Evolutionary conservation across 1,284 basidiomycete genomes (phyloP).

Genomic region (Phellopilus nigrolimitatus): DNA sequence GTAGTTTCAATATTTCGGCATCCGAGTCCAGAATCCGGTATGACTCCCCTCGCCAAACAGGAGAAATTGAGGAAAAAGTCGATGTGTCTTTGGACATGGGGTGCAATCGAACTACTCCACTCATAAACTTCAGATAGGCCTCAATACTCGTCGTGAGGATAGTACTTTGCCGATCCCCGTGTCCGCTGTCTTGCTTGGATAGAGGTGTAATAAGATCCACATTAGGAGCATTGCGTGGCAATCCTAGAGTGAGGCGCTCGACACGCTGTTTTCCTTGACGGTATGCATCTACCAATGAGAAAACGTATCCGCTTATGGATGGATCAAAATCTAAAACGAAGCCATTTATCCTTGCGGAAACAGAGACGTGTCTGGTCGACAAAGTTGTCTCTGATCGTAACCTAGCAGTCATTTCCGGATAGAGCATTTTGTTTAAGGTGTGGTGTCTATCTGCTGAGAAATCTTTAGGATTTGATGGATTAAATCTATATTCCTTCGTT

Average conservation of each 20-base stretch:
- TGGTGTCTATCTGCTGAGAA: slow-evolving; percentile 70
- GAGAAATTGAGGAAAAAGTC: slow-evolving; percentile 34
- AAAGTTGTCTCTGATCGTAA: slow-evolving; percentile 54
- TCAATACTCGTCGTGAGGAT: slow-evolving; percentile 58
- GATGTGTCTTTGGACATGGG: slow-evolving; percentile 37
- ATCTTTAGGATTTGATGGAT: slow-evolving; percentile 62
- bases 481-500: slow-evolving; percentile 51
- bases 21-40: slow-evolving; percentile 46
- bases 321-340: slow-evolving; percentile 86
- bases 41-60: slow-evolving; percentile 36
- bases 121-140: slow-evolving; percentile 73
- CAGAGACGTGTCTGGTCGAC: slow-evolving; percentile 52
- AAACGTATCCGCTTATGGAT: slow-evolving; percentile 73
- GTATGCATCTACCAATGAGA: slow-evolving; percentile 82
- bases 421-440: slow-evolving; percentile 72
- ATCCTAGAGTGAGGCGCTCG: slow-evolving; percentile 49
- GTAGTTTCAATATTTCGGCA: slow-evolving; percentile 67
- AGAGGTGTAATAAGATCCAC: slow-evolving; percentile 25
- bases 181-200: neutral
- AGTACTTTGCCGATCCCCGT: neutral
- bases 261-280: slow-evolving; percentile 76
- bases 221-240: slow-evolving; percentile 40
- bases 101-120: slow-evolving; percentile 72
- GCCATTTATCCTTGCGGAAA: slow-evolving; percentile 76
- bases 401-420: slow-evolving; percentile 77